Percentiles rank a stretch among this genome's conserved stretches.
phyloP scores from a whole-genome alignment of 2,329 filamentous ascomycete genomes.

The Stemphylium beticola region DNA sequence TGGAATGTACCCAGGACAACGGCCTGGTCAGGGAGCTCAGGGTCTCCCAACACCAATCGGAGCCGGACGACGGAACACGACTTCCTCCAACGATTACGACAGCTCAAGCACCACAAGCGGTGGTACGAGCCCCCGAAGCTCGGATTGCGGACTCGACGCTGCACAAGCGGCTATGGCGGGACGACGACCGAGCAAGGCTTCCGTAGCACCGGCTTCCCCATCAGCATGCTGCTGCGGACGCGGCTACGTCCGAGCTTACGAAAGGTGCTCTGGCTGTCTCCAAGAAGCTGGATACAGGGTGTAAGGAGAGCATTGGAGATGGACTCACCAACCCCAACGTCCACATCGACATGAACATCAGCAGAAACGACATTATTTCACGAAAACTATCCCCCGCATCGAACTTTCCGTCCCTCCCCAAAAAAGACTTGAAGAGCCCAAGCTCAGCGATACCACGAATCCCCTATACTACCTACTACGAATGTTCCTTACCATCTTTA shows the following conservation, averaged over 20 bases:
- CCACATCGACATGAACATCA: not conserved
- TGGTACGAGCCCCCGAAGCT: slow-evolving; percentile 61
- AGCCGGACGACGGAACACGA: slow-evolving; percentile 60
- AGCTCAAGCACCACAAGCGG: slow-evolving; percentile 60
- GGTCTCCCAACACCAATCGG: slow-evolving; percentile 70
- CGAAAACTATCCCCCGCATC: slow-evolving; percentile 1
- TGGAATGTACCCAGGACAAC: slow-evolving; percentile 74
- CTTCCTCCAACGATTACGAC: slow-evolving; percentile 57
- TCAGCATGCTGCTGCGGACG: slow-evolving; percentile 47
- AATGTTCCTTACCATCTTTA: not conserved
- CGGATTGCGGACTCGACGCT: slow-evolving; percentile 53
- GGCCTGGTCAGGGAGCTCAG: slow-evolving; percentile 64
- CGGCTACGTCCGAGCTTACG: slow-evolving; percentile 49
- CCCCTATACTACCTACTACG: slow-evolving; percentile 4
- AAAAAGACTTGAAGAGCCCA: slow-evolving; percentile 47
- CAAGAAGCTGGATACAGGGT: slow-evolving; percentile 50
- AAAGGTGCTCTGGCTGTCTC: slow-evolving; percentile 52
- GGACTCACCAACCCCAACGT: not conserved
- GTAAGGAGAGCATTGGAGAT: not conserved
- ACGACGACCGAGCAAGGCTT: slow-evolving; percentile 46
- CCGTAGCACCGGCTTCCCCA: slow-evolving; percentile 31
- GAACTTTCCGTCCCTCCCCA: not conserved
- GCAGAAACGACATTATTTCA: slow-evolving; percentile 18
- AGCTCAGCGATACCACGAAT: slow-evolving; percentile 44
- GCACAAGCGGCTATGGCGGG: slow-evolving; percentile 22